Percentiles rank a stretch among this genome's conserved stretches.
Conservation (phyloP, 2,329 filamentous ascomycete genomes). For the Rutstroemia sp. region DNA sequence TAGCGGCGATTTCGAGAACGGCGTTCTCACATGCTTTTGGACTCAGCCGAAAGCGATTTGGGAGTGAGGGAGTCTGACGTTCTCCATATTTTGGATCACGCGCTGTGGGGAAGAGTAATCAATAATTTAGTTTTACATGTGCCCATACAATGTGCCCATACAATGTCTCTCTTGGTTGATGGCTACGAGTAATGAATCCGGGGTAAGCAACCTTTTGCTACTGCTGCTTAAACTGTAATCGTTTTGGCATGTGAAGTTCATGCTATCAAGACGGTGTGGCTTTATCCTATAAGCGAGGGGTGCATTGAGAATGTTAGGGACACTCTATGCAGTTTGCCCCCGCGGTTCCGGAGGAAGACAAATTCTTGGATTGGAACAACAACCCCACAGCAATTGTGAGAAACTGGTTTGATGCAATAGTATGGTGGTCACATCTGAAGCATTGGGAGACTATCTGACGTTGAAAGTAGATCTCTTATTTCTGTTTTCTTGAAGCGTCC, state of each 20-base stretch:
- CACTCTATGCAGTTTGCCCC: no score
- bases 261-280: not conserved
- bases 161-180: no score
- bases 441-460: no score
- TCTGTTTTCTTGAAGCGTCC: no score
- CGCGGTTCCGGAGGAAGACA: no score
- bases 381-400: no score
- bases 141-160: no score
- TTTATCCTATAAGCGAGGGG: not conserved
- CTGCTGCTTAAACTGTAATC: no score
- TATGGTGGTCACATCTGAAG: not conserved
- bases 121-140: not conserved
- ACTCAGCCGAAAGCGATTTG: conserved; percentile 2
- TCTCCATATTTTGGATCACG: not conserved
- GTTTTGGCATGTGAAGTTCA: conserved; percentile 1
- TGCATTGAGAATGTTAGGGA: not conserved
- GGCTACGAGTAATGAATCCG: not conserved
- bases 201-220: not conserved
- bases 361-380: no score
- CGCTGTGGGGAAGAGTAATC: not conserved
- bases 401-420: no score
- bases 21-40: conserved; percentile 8
- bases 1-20: not conserved
- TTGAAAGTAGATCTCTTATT: no score
- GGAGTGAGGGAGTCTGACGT: not conserved